Base-by-base conservation (phyloP, 805 yeast genomes). In the Candida incommunis region DNA sequence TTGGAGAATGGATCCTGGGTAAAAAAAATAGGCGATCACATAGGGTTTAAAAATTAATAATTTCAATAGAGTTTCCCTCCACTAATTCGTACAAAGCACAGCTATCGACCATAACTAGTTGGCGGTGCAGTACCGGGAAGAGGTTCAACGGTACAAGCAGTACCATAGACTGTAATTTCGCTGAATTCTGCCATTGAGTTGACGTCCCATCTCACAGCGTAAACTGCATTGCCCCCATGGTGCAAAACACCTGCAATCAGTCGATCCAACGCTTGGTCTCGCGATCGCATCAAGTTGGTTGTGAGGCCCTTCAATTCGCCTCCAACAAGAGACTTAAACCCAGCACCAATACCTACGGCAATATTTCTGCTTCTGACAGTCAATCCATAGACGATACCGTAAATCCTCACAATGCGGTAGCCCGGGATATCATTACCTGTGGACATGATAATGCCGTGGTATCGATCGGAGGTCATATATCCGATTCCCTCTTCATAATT, bases 41-140 rank as follows among this genome's bases (percentile, higher is more conserved):
- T n/a, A n/a, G n/a, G n/a, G n/a, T n/a, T n/a, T n/a, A n/a, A n/a
- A n/a, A n/a, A n/a, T n/a, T n/a, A n/a, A n/a, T n/a, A n/a, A n/a
- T n/a, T n/a, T n/a, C n/a, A n/a, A n/a, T n/a, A n/a, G n/a, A n/a
- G n/a, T n/a, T n/a, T n/a, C n/a, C n/a, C n/a, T n/a, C n/a, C n/a
- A n/a, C n/a, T n/a, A n/a, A n/a, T n/a, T n/a, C n/a, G n/a, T n/a
- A n/a, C n/a, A n/a, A n/a, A n/a, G n/a, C n/a, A n/a, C n/a, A n/a
- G n/a, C n/a, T n/a, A n/a, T n/a, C n/a, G n/a, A n/a, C n/a, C n/a
- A n/a, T n/a, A n/a, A n/a, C n/a, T n/a, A n/a, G n/a, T n/a, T n/a
- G n/a, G n/a, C n/a, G n/a, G n/a, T n/a, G n/a, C n/a, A n/a, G 7
- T 9, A 25, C 27, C 27, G 7, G 0, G 86, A 42, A n/a, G 13